Evolutionary conservation across 306 rosid species (phyloP).

Genomic region (Acacia acuminata): DNA sequence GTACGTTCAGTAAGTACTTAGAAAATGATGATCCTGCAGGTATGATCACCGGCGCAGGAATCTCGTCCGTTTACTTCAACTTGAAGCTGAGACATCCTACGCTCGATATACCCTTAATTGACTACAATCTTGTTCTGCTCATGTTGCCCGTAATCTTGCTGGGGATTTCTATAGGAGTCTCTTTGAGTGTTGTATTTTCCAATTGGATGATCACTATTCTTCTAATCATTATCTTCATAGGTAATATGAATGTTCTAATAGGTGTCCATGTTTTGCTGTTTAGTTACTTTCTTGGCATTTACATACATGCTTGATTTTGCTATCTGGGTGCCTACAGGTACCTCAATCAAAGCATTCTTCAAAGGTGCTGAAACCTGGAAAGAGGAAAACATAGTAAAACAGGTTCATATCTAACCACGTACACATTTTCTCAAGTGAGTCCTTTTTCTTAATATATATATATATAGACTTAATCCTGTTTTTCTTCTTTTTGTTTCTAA

Average conservation of each 20-base stretch:
- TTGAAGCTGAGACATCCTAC: conserved; percentile 62
- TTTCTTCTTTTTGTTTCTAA: not conserved
- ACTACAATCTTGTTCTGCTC: conserved; percentile 58
- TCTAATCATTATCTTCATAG: conserved; percentile 56
- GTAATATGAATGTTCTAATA: conserved; percentile 30
- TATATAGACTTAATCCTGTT: not conserved
- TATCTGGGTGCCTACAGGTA: conserved; percentile 28
- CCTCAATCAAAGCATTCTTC: conserved; percentile 57
- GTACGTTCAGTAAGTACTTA: not conserved
- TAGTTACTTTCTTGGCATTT: not conserved
- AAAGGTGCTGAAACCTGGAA: conserved; percentile 70
- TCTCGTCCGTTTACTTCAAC: conserved; percentile 59
- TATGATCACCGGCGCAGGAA: conserved; percentile 69
- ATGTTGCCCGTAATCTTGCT: conserved; percentile 66
- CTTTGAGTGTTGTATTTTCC: conserved; percentile 53
- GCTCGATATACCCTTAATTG: conserved; percentile 57
- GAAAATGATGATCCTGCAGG: conserved; percentile 37
- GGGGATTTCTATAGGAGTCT: conserved; percentile 69
- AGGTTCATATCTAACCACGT: conserved; percentile 32
- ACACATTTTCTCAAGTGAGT: not conserved
- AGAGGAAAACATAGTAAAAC: conserved; percentile 56
- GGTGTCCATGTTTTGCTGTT: not conserved
- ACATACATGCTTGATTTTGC: not conserved
- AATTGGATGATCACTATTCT: conserved; percentile 75
- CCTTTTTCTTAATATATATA: not conserved